These are phyloP conservation scores for Chloranthus sessilifolius DNA, from an alignment of 164 flowering plant species.

Conservation along the genomic window DNA sequence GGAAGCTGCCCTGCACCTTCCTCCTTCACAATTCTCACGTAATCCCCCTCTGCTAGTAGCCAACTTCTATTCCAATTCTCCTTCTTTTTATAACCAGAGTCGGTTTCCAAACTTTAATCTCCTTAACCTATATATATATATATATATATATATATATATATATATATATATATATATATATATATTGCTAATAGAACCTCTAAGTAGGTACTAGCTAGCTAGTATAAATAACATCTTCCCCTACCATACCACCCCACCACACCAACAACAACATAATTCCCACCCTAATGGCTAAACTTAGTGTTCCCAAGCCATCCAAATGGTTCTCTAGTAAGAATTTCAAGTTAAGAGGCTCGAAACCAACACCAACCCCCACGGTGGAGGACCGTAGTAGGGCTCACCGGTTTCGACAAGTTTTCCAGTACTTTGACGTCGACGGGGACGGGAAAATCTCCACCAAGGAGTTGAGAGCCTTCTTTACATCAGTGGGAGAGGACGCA, in stretches of 20 bases:
- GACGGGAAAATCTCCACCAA: conserved; percentile 67
- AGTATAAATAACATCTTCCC: background rate
- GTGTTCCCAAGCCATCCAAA: conserved; percentile 18
- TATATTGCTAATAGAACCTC: background rate
- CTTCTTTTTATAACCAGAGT: background rate
- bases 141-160: background rate
- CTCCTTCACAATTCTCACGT: background rate
- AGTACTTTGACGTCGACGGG: conserved; percentile 50
- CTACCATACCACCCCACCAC: background rate
- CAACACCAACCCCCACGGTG: conserved; percentile 3
- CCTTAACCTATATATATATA: too few species aligned
- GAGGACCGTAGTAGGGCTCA: conserved; percentile 15
- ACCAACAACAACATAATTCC: background rate
- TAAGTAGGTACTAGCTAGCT: background rate
- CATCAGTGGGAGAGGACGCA: conserved; percentile 53
- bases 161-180: background rate
- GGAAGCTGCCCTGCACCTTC: conserved; percentile 42
- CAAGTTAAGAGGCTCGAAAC: conserved; percentile 14
- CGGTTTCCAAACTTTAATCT: background rate
- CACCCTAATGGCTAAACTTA: conserved; percentile 17
- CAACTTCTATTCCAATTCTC: too few species aligned
- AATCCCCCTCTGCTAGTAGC: background rate
- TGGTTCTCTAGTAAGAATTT: conserved; percentile 29
- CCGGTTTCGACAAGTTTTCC: conserved; percentile 42
- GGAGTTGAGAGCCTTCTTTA: conserved; percentile 51